Evolutionary conservation across 306 rosid genomes (phyloP), one percentile per base, ranked within the genome.

Genomic region (Castanea mollissima): DNA sequence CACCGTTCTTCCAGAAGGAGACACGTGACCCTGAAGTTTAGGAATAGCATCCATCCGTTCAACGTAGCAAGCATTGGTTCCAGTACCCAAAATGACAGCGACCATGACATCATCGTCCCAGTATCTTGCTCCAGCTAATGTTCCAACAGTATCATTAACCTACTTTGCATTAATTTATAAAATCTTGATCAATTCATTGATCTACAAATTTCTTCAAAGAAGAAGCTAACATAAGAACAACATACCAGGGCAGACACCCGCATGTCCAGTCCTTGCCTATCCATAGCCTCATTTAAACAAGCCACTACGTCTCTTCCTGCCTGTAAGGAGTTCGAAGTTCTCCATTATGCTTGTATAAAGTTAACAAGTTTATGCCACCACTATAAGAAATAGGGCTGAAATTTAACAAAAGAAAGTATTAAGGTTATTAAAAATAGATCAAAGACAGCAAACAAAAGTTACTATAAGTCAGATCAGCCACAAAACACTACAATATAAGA

Each of bases 81-180:
- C 99, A 0, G 99, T 94, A 27, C 99, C 99, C 88, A 94, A 87
- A 88, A 94, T 92, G 54, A 91, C 93, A 69, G 99, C 99, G 81
- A 88, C 95, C 86, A 83, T 76, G 44, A 91, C 97, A 84, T 94
- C 97, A 60, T 88, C 83, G 38, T 94, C 99, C 83, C 88, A 94
- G 75, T 92, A 94, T 83, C 89, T 85, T 57, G 99, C 99, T 84
- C 97, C 99, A 3, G 99, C 97, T 82, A 94, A 86, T 41, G 99
- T 94, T 74, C 88, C 99, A 69, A 92, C 99, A 5, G 93, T 8
- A 76, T 94, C 99, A 80, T 94, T 94, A 63, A 94, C 97, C 99
- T 91, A 67, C 70, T 78, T 23, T 74, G 0, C 75, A 81, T 60
- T 16, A 73, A 83, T 32, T 12, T 70, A 51, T 58, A 60, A 74